Conservation (phyloP, 208 protist genomes). For the Endotrypanum monterogeii region DNA sequence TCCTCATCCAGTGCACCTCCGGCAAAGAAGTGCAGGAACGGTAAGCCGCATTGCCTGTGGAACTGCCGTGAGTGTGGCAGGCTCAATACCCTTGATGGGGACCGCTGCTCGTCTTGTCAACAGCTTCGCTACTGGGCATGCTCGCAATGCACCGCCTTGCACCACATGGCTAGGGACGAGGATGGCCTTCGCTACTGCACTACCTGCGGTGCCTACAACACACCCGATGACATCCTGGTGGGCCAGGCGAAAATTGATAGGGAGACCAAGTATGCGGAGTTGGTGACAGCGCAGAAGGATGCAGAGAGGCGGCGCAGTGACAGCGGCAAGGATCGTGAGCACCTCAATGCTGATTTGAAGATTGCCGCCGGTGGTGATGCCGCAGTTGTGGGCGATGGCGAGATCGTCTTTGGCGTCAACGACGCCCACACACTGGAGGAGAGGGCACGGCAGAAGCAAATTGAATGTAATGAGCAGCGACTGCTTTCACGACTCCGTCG, state of each 20-base stretch:
- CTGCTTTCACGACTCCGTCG: slow-evolving; percentile 46
- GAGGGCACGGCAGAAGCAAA: slow-evolving; percentile 52
- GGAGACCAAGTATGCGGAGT: slow-evolving; percentile 34
- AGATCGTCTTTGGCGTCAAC: slow-evolving; percentile 75
- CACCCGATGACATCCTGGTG: slow-evolving; percentile 58
- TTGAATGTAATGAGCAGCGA: slow-evolving; percentile 45
- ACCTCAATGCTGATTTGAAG: neutral
- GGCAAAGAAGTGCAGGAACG: slow-evolving; percentile 35
- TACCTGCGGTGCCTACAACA: slow-evolving; percentile 68
- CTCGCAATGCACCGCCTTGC: slow-evolving; percentile 58
- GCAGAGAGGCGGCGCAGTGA: neutral
- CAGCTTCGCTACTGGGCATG: slow-evolving; percentile 65
- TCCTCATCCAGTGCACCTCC: neutral
- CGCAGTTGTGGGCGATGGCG: neutral
- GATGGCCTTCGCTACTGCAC: slow-evolving; percentile 71
- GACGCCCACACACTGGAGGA: slow-evolving; percentile 68
- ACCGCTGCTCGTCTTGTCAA: slow-evolving; percentile 49
- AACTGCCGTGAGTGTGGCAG: slow-evolving; percentile 50
- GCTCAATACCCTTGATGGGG: slow-evolving; percentile 66
- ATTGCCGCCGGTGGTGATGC: neutral
- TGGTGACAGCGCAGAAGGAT: slow-evolving; percentile 31
- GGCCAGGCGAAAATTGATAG: slow-evolving; percentile 53
- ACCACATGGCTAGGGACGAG: slow-evolving; percentile 34
- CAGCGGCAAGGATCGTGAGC: neutral
- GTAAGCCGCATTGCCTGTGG: slow-evolving; percentile 66